Evolutionary conservation across 1,284 basidiomycete species (phyloP).

Genomic region (Waitea zeae): DNA sequence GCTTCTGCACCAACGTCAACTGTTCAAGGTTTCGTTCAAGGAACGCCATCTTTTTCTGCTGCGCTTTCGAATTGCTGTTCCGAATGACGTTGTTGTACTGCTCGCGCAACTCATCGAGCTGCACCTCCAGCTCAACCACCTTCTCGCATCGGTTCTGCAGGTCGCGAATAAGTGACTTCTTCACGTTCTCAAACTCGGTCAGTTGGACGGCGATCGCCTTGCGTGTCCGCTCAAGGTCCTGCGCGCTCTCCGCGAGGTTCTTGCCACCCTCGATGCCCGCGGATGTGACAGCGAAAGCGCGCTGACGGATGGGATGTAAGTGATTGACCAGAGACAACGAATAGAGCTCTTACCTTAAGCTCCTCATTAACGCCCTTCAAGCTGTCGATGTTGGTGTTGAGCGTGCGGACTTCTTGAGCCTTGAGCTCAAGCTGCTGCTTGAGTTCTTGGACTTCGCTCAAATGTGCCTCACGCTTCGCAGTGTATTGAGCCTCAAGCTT

Average conservation of each 20-base stretch:
- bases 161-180: constrained; percentile 98
- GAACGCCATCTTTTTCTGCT: constrained; percentile 99
- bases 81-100: constrained; percentile 98
- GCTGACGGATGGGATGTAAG: constrained; percentile 27
- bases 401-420: constrained; percentile 68
- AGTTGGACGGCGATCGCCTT: constrained; percentile 96
- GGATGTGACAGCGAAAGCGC: constrained; percentile 90
- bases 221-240: constrained; percentile 92
- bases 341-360: constrained; percentile 58
- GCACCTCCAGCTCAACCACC: constrained; percentile 98
- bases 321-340: constrained; percentile 5
- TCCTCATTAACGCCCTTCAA: constrained; percentile 96
- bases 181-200: constrained; percentile 96
- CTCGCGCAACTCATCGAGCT: constrained; percentile 96
- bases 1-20: constrained; percentile 91
- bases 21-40: constrained; percentile 95
- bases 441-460: constrained; percentile 77
- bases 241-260: constrained; percentile 89
- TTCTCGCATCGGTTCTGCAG: constrained; percentile 99
- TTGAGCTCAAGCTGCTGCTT: constrained; percentile 86
- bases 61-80: constrained; percentile 94
- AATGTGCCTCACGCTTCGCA: constrained; percentile 80
- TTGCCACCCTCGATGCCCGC: constrained; percentile 94
- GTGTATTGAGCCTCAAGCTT: constrained; percentile 92
- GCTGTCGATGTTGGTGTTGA: constrained; percentile 81